These are phyloP conservation scores for Camellia lanceoleosa DNA, from an alignment of 148 eudicot species.

Conservation along the genomic window DNA sequence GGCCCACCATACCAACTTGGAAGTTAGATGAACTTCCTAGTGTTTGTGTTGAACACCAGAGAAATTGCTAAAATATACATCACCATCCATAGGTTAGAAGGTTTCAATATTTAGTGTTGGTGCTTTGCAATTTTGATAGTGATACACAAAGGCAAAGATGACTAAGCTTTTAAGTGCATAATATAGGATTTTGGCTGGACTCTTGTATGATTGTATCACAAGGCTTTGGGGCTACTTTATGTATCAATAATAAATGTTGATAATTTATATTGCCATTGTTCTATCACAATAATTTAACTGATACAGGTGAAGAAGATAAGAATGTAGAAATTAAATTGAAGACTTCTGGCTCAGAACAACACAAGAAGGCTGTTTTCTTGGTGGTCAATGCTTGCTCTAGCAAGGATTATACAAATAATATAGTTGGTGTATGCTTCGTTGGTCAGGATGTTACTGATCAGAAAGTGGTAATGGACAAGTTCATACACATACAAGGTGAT, in stretches of 20 bases:
- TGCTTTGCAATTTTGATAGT: not conserved
- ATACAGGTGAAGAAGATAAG: conserved; percentile 91
- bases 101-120: not conserved
- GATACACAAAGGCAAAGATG: not conserved
- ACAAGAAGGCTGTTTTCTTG: conserved; percentile 57
- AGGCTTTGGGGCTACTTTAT: not conserved
- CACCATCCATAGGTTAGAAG: not conserved
- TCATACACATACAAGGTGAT: conserved; percentile 81
- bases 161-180: not conserved
- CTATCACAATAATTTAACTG: conserved; percentile 12
- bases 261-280: not conserved
- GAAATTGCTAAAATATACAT: not conserved
- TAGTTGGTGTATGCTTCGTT: conserved; percentile 86
- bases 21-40: too few relatives aligned
- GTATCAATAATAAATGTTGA: not conserved
- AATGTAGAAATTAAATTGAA: conserved; percentile 80
- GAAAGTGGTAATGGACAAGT: conserved; percentile 88
- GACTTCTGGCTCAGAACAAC: conserved; percentile 49
- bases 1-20: too few relatives aligned
- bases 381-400: conserved; percentile 94
- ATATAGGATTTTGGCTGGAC: not conserved
- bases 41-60: not conserved
- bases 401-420: conserved; percentile 62
- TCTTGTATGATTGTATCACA: too few relatives aligned
- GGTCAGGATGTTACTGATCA: conserved; percentile 93